Percentiles rank a stretch among this genome's conserved stretches.
Conservation (phyloP, 140 eudicot species). For the Cichorium intybus region DNA sequence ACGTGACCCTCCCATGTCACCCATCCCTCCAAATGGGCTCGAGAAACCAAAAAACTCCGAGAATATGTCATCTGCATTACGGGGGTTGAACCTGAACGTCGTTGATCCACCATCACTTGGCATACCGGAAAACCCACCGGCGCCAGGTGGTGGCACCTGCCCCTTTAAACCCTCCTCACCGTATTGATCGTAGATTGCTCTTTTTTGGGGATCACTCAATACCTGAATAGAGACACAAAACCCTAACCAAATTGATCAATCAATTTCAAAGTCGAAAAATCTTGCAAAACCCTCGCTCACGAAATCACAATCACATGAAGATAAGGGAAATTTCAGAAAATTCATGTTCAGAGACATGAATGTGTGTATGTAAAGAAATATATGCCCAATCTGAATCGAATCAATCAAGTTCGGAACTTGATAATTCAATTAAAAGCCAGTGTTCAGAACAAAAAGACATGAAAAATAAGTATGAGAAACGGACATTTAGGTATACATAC, state of each 20-base stretch:
- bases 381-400: not conserved
- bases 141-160: slow-evolving; percentile 51
- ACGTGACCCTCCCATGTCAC: slow-evolving; percentile 40
- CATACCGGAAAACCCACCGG: slow-evolving; percentile 38
- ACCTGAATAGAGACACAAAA: slow-evolving; percentile 24
- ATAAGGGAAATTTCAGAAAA: not conserved
- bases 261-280: slow-evolving; percentile 6
- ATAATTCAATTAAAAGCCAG: not conserved
- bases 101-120: slow-evolving; percentile 44
- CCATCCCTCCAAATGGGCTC: slow-evolving; percentile 45
- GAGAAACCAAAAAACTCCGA: slow-evolving; percentile 41
- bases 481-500: slow-evolving; percentile 13
- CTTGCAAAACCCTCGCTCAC: not conserved
- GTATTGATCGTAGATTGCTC: slow-evolving; percentile 49
- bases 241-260: not conserved
- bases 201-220: slow-evolving; percentile 54
- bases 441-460: not conserved
- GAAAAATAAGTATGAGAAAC: not conserved
- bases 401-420: not conserved
- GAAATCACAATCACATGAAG: not conserved
- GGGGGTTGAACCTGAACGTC: slow-evolving; percentile 45
- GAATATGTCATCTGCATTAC: slow-evolving; percentile 49
- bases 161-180: slow-evolving; percentile 64
- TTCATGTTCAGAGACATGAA: not conserved
- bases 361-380: too few species aligned